Conservation (phyloP, 2,329 filamentous ascomycete genomes). For the Fusarium tupiense region DNA sequence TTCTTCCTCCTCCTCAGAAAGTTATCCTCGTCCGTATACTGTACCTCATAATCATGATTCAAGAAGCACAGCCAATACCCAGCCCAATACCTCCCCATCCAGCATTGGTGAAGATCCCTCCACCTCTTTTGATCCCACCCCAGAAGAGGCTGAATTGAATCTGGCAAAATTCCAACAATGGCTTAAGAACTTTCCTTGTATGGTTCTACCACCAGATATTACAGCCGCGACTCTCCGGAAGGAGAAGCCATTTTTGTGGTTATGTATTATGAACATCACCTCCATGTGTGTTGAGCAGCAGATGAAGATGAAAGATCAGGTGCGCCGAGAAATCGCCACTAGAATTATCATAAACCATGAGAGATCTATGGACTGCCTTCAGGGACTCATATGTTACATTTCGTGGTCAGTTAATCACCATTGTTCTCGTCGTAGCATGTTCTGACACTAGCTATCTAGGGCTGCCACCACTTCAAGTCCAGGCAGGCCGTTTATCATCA, state of each 20-base stretch:
- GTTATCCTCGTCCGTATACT: slow-evolving; percentile 9
- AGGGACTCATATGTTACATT: slow-evolving; percentile 58
- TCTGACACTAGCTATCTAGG: slow-evolving; percentile 41
- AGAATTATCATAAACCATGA: slow-evolving; percentile 60
- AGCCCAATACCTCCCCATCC: slow-evolving; percentile 10
- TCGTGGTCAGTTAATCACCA: slow-evolving; percentile 52
- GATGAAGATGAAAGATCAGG: slow-evolving; percentile 49
- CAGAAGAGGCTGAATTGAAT: slow-evolving; percentile 51
- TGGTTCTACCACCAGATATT: slow-evolving; percentile 51
- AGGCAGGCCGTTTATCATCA: slow-evolving; percentile 56
- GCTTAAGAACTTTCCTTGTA: slow-evolving; percentile 57
- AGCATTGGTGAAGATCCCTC: slow-evolving; percentile 31
- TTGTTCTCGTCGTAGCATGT: not conserved
- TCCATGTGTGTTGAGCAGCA: slow-evolving; percentile 55
- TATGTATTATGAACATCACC: slow-evolving; percentile 59
- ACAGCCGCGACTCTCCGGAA: slow-evolving; percentile 52
- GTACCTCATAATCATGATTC: slow-evolving; percentile 19
- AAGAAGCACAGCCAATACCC: slow-evolving; percentile 1
- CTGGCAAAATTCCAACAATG: slow-evolving; percentile 55
- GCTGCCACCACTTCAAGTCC: slow-evolving; percentile 51
- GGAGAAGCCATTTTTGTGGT: slow-evolving; percentile 60
- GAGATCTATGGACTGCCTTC: slow-evolving; percentile 61
- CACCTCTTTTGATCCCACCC: slow-evolving; percentile 44
- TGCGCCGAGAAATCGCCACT: slow-evolving; percentile 57
- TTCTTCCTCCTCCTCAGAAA: slow-evolving; percentile 33